Percentiles rank a stretch among this genome's conserved stretches.
phyloP scores from a whole-genome alignment of 2,329 filamentous ascomycete genomes.

The Zasmidium angulare region DNA sequence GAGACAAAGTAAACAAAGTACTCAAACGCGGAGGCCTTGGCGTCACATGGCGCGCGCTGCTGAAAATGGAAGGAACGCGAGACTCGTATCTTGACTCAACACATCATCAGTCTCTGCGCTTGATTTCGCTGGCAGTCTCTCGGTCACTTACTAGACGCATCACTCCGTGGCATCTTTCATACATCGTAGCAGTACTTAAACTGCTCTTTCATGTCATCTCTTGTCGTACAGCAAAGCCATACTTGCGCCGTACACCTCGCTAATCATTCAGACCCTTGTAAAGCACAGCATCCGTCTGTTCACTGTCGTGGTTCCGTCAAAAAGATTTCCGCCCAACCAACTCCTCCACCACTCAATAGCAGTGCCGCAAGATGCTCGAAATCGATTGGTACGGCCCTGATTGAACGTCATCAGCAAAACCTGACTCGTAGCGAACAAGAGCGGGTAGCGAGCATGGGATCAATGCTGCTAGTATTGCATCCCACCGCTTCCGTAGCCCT shows the following conservation, averaged over 20 bases:
- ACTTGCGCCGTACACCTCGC: background rate
- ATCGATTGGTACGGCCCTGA: background rate
- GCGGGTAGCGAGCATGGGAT: conserved; percentile 1
- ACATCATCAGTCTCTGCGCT: too few relatives aligned
- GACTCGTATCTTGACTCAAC: too few relatives aligned
- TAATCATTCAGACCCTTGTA: background rate
- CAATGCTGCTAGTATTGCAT: conserved; percentile 35
- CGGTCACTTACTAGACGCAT: too few relatives aligned
- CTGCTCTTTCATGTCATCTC: too few relatives aligned
- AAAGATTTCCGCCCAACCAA: too few relatives aligned
- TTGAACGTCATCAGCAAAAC: conserved; percentile 5
- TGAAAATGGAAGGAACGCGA: too few relatives aligned
- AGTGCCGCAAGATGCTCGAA: background rate
- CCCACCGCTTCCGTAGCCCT: conserved; percentile 34
- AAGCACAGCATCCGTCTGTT: background rate
- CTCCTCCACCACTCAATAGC: background rate
- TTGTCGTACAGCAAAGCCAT: background rate
- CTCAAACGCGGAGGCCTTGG: too few relatives aligned
- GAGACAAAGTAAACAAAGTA: too few relatives aligned
- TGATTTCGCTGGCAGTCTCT: too few relatives aligned
- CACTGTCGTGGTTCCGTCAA: background rate
- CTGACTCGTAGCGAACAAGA: background rate
- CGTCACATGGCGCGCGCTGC: too few relatives aligned
- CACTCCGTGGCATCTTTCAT: too few relatives aligned
- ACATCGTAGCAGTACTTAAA: too few relatives aligned